These are phyloP conservation scores for Capsicum chinense DNA, from an alignment of 257 asterid species.

Conservation along the genomic window DNA sequence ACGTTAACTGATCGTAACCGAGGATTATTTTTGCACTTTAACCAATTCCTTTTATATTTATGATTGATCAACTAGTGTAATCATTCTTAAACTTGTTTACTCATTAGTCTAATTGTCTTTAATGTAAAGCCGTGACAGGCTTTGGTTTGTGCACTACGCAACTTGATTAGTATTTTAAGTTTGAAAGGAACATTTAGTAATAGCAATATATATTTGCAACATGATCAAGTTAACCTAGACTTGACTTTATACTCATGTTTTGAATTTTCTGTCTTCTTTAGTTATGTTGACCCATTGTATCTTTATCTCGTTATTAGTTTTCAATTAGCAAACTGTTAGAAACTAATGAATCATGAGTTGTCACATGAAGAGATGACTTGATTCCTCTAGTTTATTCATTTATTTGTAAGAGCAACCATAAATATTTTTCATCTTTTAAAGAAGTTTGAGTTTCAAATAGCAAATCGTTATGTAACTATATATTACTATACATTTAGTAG, in stretches of 20 bases:
- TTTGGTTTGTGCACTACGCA: constrained; percentile 34
- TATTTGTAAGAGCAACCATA: not conserved
- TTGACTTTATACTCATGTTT: constrained; percentile 16
- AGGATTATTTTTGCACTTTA: constrained; percentile 37
- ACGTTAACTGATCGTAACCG: constrained; percentile 18
- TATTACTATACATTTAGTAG: not conserved
- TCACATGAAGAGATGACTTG: not conserved
- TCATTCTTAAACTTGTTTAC: not conserved
- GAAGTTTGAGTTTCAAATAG: not conserved
- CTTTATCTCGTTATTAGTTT: not conserved
- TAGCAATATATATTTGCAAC: not conserved
- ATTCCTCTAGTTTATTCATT: not conserved
- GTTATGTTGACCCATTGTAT: not conserved
- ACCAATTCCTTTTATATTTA: constrained; percentile 34
- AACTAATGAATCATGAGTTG: not conserved
- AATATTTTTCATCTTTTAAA: not conserved
- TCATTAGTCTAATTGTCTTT: constrained; percentile 18
- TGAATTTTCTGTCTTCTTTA: constrained; percentile 10
- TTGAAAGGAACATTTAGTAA: not conserved
- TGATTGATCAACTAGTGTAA: constrained; percentile 25
- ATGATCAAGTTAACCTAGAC: constrained; percentile 17
- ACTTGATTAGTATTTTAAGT: constrained; percentile 32
- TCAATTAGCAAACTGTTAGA: not conserved
- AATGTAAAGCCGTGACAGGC: not conserved
- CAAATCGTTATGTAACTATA: not conserved